Base-by-base conservation (phyloP, 2,329 filamentous ascomycete genomes). In the Phyllosticta paracitricarpa region DNA sequence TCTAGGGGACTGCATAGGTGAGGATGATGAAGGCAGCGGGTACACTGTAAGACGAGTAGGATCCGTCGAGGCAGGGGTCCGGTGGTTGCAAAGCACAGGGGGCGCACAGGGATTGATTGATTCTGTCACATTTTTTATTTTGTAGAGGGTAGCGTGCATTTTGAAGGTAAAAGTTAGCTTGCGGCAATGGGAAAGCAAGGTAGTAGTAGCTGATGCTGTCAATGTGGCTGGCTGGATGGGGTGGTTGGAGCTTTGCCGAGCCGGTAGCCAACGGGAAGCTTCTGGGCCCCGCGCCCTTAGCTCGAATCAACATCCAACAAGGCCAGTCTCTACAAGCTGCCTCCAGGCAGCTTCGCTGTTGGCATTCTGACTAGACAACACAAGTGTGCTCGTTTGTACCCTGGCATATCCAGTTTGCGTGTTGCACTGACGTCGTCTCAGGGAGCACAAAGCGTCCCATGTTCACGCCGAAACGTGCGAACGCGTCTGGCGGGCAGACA, bases 161-260 rank as follows among this genome's bases (percentile, higher is more conserved):
- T n/a, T 19, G 40, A 17, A 2, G 40, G 40, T 48, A 48, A 48
- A 48, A 48, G 40, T 48, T 48, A n/a, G 14, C 28, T 48, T 48
- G 14, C 19, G 19, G 19, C 19, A 22, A 22, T 22, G 19, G 19
- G 19, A 22, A 22, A 22, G 19, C 19, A 22, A 22, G 19, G 19
- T 22, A 22, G 19, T 22, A 22, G 19, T 22, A 22, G 19, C 19
- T 22, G 2, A 22, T 22, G 19, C 19, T 22, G 19, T 22, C 19
- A 22, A 22, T 22, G 19, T 22, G 19, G 19, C 19, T 59, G 57
- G 57, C 57, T 59, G 51, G 57, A 24, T 22, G n/a, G 9, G 26
- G 51, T 53, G 57, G 51, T 51, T 54, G 57, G 58, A 59, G 58
- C 58, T 59, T 59, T 30, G 58, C 24, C 58, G 14, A n/a, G n/a